Conservation (phyloP, 306 rosid species). For the Dalbergia cochinchinensis region DNA sequence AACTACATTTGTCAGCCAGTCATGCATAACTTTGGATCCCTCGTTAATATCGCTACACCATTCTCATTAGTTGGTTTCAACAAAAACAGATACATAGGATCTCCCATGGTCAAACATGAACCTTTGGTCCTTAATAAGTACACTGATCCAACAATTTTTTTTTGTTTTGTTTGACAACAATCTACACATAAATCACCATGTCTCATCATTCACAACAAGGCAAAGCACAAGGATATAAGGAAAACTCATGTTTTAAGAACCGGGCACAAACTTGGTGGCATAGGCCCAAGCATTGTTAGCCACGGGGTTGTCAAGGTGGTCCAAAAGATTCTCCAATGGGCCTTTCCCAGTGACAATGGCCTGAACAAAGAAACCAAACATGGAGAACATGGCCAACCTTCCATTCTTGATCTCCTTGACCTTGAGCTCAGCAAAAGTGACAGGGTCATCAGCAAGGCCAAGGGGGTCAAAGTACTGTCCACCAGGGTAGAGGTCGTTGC, state of each 20-base stretch:
- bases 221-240: not conserved
- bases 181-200: conserved; percentile 28
- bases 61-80: conserved; percentile 7
- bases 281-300: conserved; percentile 96
- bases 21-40: not conserved
- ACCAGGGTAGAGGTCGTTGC: conserved; percentile 87
- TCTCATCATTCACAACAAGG: conserved; percentile 33
- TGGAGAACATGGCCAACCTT: conserved; percentile 90
- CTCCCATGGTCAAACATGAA: conserved; percentile 21
- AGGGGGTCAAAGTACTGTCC: conserved; percentile 95
- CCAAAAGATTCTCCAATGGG: conserved; percentile 87
- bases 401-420: conserved; percentile 94
- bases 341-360: conserved; percentile 97
- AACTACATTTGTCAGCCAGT: too few relatives aligned
- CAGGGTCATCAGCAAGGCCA: conserved; percentile 92
- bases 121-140: conserved; percentile 31
- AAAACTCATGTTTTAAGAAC: conserved; percentile 51
- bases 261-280: conserved; percentile 94
- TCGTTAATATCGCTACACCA: not conserved
- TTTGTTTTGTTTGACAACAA: not conserved
- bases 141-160: conserved; percentile 30
- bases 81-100: not conserved
- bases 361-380: conserved; percentile 97
- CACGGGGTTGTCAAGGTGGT: conserved; percentile 90
- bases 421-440: conserved; percentile 83